Evolutionary conservation across 371 early-diverging fungal genomes (phyloP).

Genomic region (Syncephalis fuscata): DNA sequence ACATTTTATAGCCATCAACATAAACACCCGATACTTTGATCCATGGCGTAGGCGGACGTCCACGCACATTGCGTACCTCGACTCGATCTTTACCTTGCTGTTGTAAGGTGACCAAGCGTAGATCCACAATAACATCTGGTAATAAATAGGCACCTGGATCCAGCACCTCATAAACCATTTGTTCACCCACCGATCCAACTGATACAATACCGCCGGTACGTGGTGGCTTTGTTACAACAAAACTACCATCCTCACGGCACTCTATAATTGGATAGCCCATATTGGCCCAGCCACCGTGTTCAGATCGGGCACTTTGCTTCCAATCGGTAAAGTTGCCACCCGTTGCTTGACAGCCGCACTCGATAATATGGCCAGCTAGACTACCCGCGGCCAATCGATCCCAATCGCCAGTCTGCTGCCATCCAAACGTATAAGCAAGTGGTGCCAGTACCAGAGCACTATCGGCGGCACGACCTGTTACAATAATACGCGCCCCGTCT

Average conservation of each 20-base stretch:
- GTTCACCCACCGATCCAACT: conserved; percentile 44
- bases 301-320: conserved; percentile 34
- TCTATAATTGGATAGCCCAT: conserved; percentile 64
- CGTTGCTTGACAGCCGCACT: conserved; percentile 59
- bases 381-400: conserved; percentile 51
- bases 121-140: conserved; percentile 57
- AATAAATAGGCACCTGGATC: conserved; percentile 51
- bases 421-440: conserved; percentile 31
- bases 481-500: conserved; percentile 44
- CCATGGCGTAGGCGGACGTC: conserved; percentile 39
- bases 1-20: conserved; percentile 48
- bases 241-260: conserved; percentile 32
- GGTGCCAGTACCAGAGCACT: conserved; percentile 45
- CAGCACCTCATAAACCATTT: conserved; percentile 50
- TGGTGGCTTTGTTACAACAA: conserved; percentile 47
- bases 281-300: conserved; percentile 42
- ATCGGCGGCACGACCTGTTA: conserved; percentile 61
- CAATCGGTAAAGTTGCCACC: conserved; percentile 69
- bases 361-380: conserved; percentile 56
- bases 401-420: conserved; percentile 28
- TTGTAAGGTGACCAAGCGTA: conserved; percentile 33
- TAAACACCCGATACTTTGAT: conserved; percentile 53
- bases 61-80: conserved; percentile 42
- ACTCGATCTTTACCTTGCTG: conserved; percentile 42
- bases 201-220: conserved; percentile 52